Base-by-base conservation (phyloP, 2,329 filamentous ascomycete species). In the Penicillium corylophilum region DNA sequence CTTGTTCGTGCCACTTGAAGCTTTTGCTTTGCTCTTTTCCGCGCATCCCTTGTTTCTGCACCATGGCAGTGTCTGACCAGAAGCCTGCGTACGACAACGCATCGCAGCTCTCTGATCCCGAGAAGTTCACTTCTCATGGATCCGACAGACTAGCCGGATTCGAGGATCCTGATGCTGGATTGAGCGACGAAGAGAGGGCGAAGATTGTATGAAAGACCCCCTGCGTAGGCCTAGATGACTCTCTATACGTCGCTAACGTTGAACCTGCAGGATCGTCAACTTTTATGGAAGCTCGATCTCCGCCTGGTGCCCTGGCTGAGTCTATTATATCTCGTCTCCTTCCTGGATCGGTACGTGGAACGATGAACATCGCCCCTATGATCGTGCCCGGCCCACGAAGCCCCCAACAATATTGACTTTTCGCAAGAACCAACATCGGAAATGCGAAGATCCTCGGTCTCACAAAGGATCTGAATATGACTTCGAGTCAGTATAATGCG, bases 351-450 rank as follows among this genome's bases (percentile, higher is more conserved):
- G 66, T 66, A 51, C 36, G 57, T 44, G 8, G 13, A 22, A n/a
- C 12, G 35, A 33, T 53, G 38, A 26, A n/a, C 12, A 26, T 42
- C 39, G 15, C n/a, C 24, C 41, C n/a, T n/a, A 18, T 22, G 3
- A 12, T 15, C 38, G 49, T 20, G 2, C 3, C 15, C 26, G 24
- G 16, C 2, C 13, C 5, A 5, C 5, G 22, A 12, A 24, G 18
- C 36, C 20, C 12, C 20, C 22, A 16, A 16, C 39, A n/a, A 23
- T 41, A 41, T n/a, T 44, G 12, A 39, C 24, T 26, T 8, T 8
- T 18, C 13, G n/a, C 6, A 35, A 67, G 67, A 16, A 91, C 89
- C 23, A 93, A 94, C 63, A 89, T 92, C 53, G 89, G 89, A 40
- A 94, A 79, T 72, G 90, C 82, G 2, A 82, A 82, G 63, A 75